Base-by-base conservation (phyloP, 106 monocot genomes). In the Platanthera zijinensis region DNA sequence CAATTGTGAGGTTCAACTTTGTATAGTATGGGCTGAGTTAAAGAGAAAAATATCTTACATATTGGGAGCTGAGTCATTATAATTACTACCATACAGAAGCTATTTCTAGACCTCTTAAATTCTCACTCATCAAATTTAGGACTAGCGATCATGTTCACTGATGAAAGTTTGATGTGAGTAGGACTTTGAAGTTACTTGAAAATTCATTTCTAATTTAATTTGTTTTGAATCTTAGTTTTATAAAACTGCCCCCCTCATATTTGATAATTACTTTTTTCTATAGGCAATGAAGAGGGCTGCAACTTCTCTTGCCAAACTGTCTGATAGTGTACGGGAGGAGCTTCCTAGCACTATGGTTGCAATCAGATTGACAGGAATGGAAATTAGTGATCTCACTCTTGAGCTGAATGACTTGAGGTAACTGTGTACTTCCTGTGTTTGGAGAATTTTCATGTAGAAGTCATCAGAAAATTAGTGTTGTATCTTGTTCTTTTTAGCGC, bases 341-440 rank as follows among this genome's bases (percentile, higher is more conserved):
- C 80, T 96, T 82, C 96, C 96, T 57, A 87, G 93, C 83, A 93
- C 96, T 51, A 93, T 96, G 96, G 90, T 90, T 22, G 90, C 96
- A 69, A 70, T 96, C 28, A 88, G 96, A 81, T 84, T 96, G 66
- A 93, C 96, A 48, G 96, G 96, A 79, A 90, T 96, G 90, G 96
- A 96, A 62, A 90, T 96, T 71, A 96, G 90, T 86, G 96, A 96
- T 84, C 93, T 96, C 51, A 96, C 93, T 49, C 73, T 96, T 54
- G 90, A 93, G 80, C 69, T 96, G 45, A 96, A 89, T 83, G 96
- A 93, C 61, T 80, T 96, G 77, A 93, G 96, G 96, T 96, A 87
- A 69, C 51, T 15, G 30, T 28, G 22, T 47, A 53, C 70, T 6
- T 32, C 9, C 22, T 62, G 39, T 39, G 39, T 32, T 66, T 66